Evolutionary conservation across 176 grass and related monocot species (phyloP).

Genomic region (Ensete ventricosum): DNA sequence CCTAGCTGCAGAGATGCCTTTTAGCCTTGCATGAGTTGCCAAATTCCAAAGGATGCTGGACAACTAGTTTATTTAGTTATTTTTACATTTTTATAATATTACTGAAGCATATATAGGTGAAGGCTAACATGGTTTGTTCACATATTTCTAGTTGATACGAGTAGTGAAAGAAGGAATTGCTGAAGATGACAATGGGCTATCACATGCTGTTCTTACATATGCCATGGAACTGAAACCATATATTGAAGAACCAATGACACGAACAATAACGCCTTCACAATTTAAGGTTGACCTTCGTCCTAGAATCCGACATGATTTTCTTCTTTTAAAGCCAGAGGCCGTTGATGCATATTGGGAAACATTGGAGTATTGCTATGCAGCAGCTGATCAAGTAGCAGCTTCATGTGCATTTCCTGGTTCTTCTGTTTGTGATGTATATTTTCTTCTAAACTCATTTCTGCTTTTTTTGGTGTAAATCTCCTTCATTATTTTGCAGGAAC

Average conservation of each 20-base stretch:
- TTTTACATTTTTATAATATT: neutral
- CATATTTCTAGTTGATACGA: slow-evolving; percentile 51
- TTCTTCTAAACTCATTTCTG: slow-evolving; percentile 1
- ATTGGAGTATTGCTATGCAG: slow-evolving; percentile 78
- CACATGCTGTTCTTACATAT: slow-evolving; percentile 49
- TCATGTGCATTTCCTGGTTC: slow-evolving; percentile 80
- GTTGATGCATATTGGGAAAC: slow-evolving; percentile 96
- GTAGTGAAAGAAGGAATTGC: slow-evolving; percentile 39
- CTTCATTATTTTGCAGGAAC: no score
- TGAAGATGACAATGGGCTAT: slow-evolving; percentile 35
- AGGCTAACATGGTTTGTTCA: slow-evolving; percentile 6
- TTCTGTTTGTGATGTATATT: slow-evolving; percentile 15
- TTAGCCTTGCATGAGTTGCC: neutral
- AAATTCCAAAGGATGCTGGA: slow-evolving; percentile 1
- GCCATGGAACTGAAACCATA: slow-evolving; percentile 79
- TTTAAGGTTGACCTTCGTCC: slow-evolving; percentile 28
- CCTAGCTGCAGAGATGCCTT: neutral
- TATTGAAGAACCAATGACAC: slow-evolving; percentile 82
- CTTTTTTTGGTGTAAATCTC: neutral
- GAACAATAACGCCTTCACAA: slow-evolving; percentile 44
- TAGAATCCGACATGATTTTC: slow-evolving; percentile 83
- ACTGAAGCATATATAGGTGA: neutral
- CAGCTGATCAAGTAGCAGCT: slow-evolving; percentile 40
- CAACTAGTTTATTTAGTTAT: slow-evolving; percentile 6
- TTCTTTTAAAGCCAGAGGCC: slow-evolving; percentile 54